These are phyloP conservation scores for Candida nanaspora DNA, from an alignment of 805 yeast genomes.

Conservation along the genomic window DNA sequence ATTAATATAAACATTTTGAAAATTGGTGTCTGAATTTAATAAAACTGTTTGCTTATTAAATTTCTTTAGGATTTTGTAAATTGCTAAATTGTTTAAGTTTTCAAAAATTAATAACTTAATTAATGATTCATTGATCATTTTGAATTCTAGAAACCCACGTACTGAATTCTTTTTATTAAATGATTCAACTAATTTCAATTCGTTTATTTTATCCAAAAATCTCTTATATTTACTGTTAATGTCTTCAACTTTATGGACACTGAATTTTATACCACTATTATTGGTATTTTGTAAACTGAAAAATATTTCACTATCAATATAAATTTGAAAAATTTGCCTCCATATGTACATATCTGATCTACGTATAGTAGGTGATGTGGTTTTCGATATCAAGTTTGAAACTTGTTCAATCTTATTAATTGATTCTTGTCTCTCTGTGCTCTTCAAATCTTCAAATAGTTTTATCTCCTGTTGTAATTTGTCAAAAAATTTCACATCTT, in stretches of 20 bases:
- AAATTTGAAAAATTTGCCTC: slow-evolving; percentile 61
- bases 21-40: slow-evolving; percentile 36
- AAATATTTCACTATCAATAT: slow-evolving; percentile 61
- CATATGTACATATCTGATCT: slow-evolving; percentile 56
- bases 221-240: slow-evolving; percentile 35
- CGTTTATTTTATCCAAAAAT: slow-evolving; percentile 33
- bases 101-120: slow-evolving; percentile 54
- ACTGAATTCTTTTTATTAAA: slow-evolving; percentile 42
- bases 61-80: slow-evolving; percentile 62
- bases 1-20: slow-evolving; percentile 29
- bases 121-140: slow-evolving; percentile 45
- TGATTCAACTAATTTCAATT: slow-evolving; percentile 26
- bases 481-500: slow-evolving; percentile 54
- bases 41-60: slow-evolving; percentile 63
- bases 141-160: slow-evolving; percentile 41
- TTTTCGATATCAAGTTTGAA: slow-evolving; percentile 30
- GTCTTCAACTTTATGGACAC: slow-evolving; percentile 38
- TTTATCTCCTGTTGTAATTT: slow-evolving; percentile 49
- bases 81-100: slow-evolving; percentile 54
- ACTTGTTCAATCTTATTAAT: slow-evolving; percentile 35
- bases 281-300: slow-evolving; percentile 34
- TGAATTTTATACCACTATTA: slow-evolving; percentile 32
- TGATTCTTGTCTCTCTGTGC: slow-evolving; percentile 35
- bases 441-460: slow-evolving; percentile 36
- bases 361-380: slow-evolving; percentile 33